These are phyloP conservation scores for Corrigiola litoralis DNA, from an alignment of 179 eudicot genomes.

Conservation along the genomic window DNA sequence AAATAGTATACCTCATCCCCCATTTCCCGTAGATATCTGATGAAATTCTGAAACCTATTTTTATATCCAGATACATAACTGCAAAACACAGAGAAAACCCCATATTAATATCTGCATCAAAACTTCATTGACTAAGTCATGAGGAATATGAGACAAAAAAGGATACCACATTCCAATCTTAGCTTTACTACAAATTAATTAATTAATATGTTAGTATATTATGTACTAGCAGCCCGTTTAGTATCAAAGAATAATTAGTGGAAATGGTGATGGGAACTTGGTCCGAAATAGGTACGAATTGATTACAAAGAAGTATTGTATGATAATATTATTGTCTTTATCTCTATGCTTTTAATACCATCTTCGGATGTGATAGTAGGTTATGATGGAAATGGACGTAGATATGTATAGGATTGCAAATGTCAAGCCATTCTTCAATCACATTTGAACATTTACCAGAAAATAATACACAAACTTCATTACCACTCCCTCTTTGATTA, in stretches of 20 bases:
- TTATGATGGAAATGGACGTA: no score
- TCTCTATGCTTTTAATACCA: no score
- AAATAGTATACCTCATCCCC: conserved; percentile 81
- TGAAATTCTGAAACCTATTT: conserved; percentile 94
- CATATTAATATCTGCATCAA: neutral
- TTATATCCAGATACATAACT: conserved; percentile 96
- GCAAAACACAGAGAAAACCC: conserved; percentile 28
- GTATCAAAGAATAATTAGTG: neutral
- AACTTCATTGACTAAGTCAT: neutral
- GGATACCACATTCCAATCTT: neutral
- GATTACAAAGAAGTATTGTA: no score
- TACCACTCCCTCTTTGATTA: no score
- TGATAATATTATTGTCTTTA: no score
- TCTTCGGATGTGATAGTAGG: no score
- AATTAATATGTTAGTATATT: neutral
- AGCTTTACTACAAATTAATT: neutral
- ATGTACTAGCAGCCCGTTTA: neutral
- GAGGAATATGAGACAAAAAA: neutral
- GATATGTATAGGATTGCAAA: no score
- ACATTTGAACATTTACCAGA: no score
- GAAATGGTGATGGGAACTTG: no score
- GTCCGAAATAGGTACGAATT: no score
- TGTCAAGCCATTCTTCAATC: no score
- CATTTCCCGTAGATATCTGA: conserved; percentile 91
- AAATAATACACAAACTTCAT: no score